Base-by-base conservation (phyloP, 2,329 filamentous ascomycete species). In the Chlorencoelia australis region DNA sequence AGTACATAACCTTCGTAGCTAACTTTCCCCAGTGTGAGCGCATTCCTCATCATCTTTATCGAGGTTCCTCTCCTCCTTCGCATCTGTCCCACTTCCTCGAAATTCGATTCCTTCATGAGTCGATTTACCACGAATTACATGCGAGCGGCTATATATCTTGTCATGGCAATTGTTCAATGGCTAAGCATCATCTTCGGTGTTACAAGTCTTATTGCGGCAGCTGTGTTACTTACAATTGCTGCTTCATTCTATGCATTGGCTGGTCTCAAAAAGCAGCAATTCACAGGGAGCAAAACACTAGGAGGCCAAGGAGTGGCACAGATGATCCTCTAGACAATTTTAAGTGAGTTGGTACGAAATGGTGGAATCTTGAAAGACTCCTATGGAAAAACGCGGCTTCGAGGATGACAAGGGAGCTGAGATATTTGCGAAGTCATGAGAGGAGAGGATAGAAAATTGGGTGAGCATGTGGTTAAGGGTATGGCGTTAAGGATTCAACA, bases 241-340 rank as follows among this genome's bases (percentile, higher is more conserved):
- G 78, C 74, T 22, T 43, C 78, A 33, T 95, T 89, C 70, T 98
- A 98, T 60, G 65, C 73, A 17, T 63, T 86, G 33, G 86, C 86
- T 10, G 86, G 72, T 26, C 43, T 89, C 60, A 89, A 85, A 69
- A 81, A 82, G 42, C 85, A 93, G 65, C 81, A 75, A 22, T 93
- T 93, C 62, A 77, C 87, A 48, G 83, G 83, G 43, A 95, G 88
- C 71, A 96, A 96, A 75, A 96, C 89, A 11, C 71, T 98, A 35
- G 91, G 91, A 48, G 91, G 91, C 35, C 81, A 85, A 49, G 89
- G 89, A 35, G 82, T 95, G 50, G 91, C 87, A 44, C 88, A 95
- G 68, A 95, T 96, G 89, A 95, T 96, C 64, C 87, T 96, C 56
- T 94, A 69, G 66, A 50, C n/a, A n/a, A n/a, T n/a, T n/a, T n/a